Evolutionary conservation across 2,329 filamentous ascomycete genomes (phyloP), one percentile per base, ranked within the genome.

Genomic region (Phyllosticta capitalensis): DNA sequence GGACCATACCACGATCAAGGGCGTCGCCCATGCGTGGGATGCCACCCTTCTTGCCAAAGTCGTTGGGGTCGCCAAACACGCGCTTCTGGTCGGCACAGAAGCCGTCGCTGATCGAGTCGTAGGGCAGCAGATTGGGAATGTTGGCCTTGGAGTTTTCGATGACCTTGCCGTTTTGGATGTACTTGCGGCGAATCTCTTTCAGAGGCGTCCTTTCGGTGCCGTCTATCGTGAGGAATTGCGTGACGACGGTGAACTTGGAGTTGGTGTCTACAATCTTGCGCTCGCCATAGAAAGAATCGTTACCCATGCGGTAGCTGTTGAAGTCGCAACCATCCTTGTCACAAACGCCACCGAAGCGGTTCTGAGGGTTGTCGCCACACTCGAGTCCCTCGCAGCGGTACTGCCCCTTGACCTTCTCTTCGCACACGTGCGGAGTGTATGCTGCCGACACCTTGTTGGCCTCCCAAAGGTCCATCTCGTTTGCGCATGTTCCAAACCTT

Each of bases 401-500:
- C 65, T 81, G 78, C 55, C 76, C 78, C 52, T 75, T 70, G 61
- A 69, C 74, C 59, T 58, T 21, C 14, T 52, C 53, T 1, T 72
- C 74, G 77, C 86, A 88, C 51, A 83, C 79, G 71, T 89, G 86
- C 19, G 86, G 83, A 5, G 86, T 88, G 68, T 79, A 79, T 56
- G 85, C 86, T 17, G 79, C 81, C 20, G 84, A 81, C 67, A 85
- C 80, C 64, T 76, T 79, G 78, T 88, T 88, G 65, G 85, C 84
- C 74, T 88, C 84, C 84, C 84, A 87, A 71, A 85, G 78, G 65
- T 88, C 85, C 80, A 88, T 84, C 72, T 88, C 85, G 51, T 80
- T 74, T 71, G 85, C 88, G 81, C 85, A 88, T 48, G 83, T 77
- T 62, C 85, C 85, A 55, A 79, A 74, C 51, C 72, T 71, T 48